These are phyloP conservation scores for Cupressus sempervirens DNA, from an alignment of 75 land plant genomes.

Conservation along the genomic window DNA sequence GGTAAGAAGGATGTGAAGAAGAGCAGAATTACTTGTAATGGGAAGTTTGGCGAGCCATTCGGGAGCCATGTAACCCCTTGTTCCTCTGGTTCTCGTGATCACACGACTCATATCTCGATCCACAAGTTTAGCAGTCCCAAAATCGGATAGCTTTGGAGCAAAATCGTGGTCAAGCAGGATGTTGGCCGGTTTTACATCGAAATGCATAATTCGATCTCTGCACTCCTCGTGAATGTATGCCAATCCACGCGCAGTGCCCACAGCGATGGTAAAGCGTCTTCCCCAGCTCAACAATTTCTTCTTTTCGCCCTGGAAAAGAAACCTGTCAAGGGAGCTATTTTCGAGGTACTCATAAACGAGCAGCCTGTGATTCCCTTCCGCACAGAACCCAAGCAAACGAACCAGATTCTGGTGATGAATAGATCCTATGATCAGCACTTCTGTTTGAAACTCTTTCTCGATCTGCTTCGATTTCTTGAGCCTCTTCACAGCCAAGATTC, in stretches of 20 bases:
- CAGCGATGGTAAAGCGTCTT: conserved; percentile 31
- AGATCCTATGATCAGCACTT: conserved; percentile 30
- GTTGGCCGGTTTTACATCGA: conserved; percentile 55
- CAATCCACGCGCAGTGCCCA: conserved; percentile 57
- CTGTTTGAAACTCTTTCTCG: conserved; percentile 27
- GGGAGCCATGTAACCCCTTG: conserved; percentile 46
- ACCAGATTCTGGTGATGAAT: conserved; percentile 3
- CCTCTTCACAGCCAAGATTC: conserved; percentile 32
- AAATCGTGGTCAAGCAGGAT: conserved; percentile 28
- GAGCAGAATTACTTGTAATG: neutral
- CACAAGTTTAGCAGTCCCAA: conserved; percentile 43
- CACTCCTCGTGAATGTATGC: conserved; percentile 61
- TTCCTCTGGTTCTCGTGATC: conserved; percentile 31
- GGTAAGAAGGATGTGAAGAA: neutral
- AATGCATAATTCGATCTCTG: conserved; percentile 55
- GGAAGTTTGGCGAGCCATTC: conserved; percentile 25
- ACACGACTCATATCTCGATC: conserved; percentile 16
- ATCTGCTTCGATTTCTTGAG: conserved; percentile 42
- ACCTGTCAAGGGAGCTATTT: conserved; percentile 15
- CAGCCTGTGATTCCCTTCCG: conserved; percentile 36
- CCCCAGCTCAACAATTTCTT: conserved; percentile 33
- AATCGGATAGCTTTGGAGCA: conserved; percentile 35
- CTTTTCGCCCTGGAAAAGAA: conserved; percentile 7
- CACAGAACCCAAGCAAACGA: conserved; percentile 27
- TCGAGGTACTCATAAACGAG: conserved; percentile 32